phyloP scores from a whole-genome alignment of 2,329 filamentous ascomycete genomes.

The Phialemoniopsis sp. region DNA sequence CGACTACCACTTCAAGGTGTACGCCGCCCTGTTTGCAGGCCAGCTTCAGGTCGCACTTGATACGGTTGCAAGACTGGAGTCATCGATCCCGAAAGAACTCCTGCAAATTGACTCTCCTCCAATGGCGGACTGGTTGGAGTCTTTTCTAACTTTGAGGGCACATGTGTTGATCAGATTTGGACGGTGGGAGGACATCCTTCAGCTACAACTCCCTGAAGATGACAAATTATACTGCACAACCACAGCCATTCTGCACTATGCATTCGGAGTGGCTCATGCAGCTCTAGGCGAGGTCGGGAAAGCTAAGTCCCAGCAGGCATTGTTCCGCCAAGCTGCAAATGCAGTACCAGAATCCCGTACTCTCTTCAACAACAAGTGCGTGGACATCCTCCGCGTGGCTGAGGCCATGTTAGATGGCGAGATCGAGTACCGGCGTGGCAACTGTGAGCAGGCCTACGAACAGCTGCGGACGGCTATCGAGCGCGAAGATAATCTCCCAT shows the following conservation, averaged over 20 bases:
- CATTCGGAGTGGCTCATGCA: constrained; percentile 62
- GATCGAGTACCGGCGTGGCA: constrained; percentile 61
- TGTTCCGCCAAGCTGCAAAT: constrained; percentile 47
- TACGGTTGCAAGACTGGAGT: constrained; percentile 55
- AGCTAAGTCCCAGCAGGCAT: constrained; percentile 44
- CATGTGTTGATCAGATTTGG: constrained; percentile 74
- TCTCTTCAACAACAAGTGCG: constrained; percentile 64
- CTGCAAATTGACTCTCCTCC: constrained; percentile 62
- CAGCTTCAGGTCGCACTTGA: constrained; percentile 59
- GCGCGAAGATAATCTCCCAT: constrained; percentile 60
- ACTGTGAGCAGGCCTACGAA: constrained; percentile 54
- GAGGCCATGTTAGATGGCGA: constrained; percentile 70
- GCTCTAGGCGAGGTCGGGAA: constrained; percentile 49
- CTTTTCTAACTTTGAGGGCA: constrained; percentile 61
- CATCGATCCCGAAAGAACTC: constrained; percentile 57
- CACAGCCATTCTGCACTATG: constrained; percentile 65
- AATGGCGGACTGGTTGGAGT: constrained; percentile 78
- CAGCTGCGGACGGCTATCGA: constrained; percentile 53
- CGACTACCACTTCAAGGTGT: constrained; percentile 71
- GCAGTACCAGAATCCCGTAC: constrained; percentile 56
- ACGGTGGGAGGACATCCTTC: constrained; percentile 61
- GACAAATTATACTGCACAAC: constrained; percentile 62
- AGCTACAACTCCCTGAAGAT: constrained; percentile 52
- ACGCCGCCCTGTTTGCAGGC: constrained; percentile 74
- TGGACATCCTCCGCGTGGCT: constrained; percentile 59